Evolutionary conservation across 495 filamentous ascomycete species (phyloP), one percentile per base, ranked within the genome.

Genomic region (Physcia stellaris): DNA sequence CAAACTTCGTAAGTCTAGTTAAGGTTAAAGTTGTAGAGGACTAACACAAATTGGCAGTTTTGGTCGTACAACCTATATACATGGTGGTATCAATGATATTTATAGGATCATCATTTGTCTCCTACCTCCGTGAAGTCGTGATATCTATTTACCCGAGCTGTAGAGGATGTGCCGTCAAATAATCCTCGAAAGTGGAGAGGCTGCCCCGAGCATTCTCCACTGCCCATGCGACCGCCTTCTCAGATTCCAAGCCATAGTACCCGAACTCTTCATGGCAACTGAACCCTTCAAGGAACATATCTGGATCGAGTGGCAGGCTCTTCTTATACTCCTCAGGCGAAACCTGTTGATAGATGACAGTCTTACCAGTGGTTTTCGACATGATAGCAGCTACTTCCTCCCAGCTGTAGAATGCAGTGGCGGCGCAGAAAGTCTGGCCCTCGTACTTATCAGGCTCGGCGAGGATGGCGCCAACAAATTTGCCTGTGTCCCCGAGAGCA

Each of bases 401-500:
- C 1, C 51, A 46, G 32, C 37, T 57, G 27, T 67, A 69, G 15
- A 65, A 31, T 22, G 24, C 53, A 3, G 44, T 49, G 1, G 67
- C 63, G 10, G 57, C 59, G 37, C 35, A 55, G 41, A 74, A 50
- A 6, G 47, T 61, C 51, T 56, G 62, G 18, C 67, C 67, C 31
- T 54, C 57, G 41, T 60, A 75, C 47, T 63, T 62, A 4, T 64
- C 64, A 1, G 61, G 64, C 17, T 67, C 56, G 15, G 60, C 61
- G 4, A 75, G 55, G 11, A 73, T 68, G 16, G 68, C 61, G 12
- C 61, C 66, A 16, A 71, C 56, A 43, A 64, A 73, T 42, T 71
- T 71, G 1, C 68, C 71, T 6, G 58, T 59, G 45, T 74, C 67
- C 4, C 47, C 54, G 9, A 48, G 52, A 6, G 58, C 57, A 45